phyloP scores from a whole-genome alignment of 2,329 filamentous ascomycete species.

The Diaporthe sp. region DNA sequence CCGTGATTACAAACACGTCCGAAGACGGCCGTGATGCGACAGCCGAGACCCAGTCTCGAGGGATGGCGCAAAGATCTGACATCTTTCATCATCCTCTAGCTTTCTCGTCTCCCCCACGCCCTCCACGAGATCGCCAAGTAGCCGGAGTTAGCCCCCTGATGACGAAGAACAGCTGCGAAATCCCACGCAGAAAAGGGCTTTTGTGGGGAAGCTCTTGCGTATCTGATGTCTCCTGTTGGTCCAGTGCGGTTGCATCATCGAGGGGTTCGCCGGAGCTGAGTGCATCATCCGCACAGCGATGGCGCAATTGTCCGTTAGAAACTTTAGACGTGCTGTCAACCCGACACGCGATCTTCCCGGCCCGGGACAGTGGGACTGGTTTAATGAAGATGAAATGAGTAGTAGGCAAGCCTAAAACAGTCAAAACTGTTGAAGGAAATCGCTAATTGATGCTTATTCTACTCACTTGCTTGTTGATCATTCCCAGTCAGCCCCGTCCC shows the following conservation, averaged over 20 bases:
- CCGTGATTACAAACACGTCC: constrained; percentile 38
- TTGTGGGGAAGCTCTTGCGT: not conserved
- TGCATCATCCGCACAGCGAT: constrained; percentile 38
- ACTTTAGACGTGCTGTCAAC: constrained; percentile 1
- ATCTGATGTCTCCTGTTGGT: constrained; percentile 25
- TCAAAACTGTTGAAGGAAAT: not conserved
- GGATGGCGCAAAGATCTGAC: constrained; percentile 38
- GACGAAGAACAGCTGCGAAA: not conserved
- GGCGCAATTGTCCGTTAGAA: constrained; percentile 38
- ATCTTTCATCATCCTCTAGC: constrained; percentile 40
- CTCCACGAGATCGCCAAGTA: not conserved
- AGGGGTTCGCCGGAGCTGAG: constrained; percentile 14
- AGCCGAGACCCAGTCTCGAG: constrained; percentile 33
- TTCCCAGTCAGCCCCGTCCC: not conserved
- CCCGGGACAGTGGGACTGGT: not conserved
- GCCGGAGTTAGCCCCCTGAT: constrained; percentile 17
- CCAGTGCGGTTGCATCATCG: constrained; percentile 31
- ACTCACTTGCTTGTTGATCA: not conserved
- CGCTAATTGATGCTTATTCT: not conserved
- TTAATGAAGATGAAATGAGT: not conserved
- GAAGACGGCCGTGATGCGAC: constrained; percentile 36
- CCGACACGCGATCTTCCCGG: not conserved
- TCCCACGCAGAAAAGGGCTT: not conserved
- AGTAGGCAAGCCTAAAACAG: too few species aligned
- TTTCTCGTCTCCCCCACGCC: constrained; percentile 24